These are phyloP conservation scores for Russula brevipes DNA, from an alignment of 768 basidiomycete species.

Conservation along the genomic window DNA sequence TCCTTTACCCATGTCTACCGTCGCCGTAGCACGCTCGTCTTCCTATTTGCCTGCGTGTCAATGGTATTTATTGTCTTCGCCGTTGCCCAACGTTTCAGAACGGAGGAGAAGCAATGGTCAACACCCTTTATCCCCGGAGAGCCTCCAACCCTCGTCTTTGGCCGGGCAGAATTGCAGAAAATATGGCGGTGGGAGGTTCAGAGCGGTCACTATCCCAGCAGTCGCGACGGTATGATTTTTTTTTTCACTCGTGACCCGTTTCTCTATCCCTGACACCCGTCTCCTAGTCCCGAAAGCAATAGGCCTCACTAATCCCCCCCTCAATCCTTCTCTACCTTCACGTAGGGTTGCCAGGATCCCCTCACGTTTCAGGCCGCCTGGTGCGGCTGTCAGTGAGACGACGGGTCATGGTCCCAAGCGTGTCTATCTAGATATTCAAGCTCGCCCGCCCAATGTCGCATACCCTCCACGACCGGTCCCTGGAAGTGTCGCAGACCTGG, in stretches of 20 bases:
- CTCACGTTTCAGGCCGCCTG: slow-evolving; percentile 43
- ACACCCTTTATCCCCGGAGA: slow-evolving; percentile 46
- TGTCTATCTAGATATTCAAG: slow-evolving; percentile 67
- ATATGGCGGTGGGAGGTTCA: slow-evolving; percentile 96
- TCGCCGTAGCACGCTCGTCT: slow-evolving; percentile 49
- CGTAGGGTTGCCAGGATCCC: slow-evolving; percentile 43
- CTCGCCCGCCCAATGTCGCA: slow-evolving; percentile 55
- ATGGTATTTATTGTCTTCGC: slow-evolving; percentile 55
- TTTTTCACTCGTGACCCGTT: not conserved
- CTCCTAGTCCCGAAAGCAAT: slow-evolving; percentile 65
- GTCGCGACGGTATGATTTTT: slow-evolving; percentile 56
- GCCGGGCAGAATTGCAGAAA: slow-evolving; percentile 72
- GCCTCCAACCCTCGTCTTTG: slow-evolving; percentile 67
- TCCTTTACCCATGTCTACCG: slow-evolving; percentile 54
- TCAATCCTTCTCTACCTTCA: slow-evolving; percentile 73
- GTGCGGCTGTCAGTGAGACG: slow-evolving; percentile 50
- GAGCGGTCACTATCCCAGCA: slow-evolving; percentile 91
- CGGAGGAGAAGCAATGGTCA: slow-evolving; percentile 60
- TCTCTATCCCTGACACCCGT: slow-evolving; percentile 11
- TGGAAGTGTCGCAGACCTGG: slow-evolving; percentile 84
- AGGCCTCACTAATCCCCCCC: slow-evolving; percentile 47
- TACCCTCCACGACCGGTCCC: slow-evolving; percentile 86
- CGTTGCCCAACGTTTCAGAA: slow-evolving; percentile 55
- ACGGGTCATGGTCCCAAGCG: slow-evolving; percentile 74
- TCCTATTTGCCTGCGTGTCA: slow-evolving; percentile 44